Conservation (phyloP, 495 filamentous ascomycete genomes). For the Hypoxylon intermedium region DNA sequence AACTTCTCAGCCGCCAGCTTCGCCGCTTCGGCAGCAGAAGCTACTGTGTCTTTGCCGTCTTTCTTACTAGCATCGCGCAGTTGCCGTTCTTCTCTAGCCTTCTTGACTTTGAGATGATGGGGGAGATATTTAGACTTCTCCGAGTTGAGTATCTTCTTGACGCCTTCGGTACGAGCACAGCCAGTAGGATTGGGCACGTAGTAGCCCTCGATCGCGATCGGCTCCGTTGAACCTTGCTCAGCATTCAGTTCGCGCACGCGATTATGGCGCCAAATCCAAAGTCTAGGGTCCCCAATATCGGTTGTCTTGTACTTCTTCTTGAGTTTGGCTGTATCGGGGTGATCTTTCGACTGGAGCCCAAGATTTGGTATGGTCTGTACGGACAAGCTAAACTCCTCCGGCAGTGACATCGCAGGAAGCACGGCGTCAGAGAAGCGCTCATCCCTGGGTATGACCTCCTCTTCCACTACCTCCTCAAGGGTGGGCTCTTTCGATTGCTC, state of each 20-base stretch:
- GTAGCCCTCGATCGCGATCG: conserved; percentile 77
- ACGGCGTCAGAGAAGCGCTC: conserved; percentile 42
- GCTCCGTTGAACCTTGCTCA: conserved; percentile 45
- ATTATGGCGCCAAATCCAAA: conserved; percentile 92
- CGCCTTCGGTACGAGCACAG: conserved; percentile 87
- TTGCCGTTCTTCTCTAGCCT: conserved; percentile 85
- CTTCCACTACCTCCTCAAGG: conserved; percentile 14
- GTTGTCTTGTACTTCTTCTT: conserved; percentile 72
- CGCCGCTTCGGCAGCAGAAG: conserved; percentile 71
- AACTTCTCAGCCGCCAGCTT: conserved; percentile 80
- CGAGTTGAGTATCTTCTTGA: conserved; percentile 90
- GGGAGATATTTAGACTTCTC: conserved; percentile 99
- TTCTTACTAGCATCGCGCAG: conserved; percentile 73
- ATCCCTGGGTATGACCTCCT: conserved; percentile 29
- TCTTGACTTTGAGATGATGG: conserved; percentile 94
- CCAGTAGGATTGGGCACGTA: conserved; percentile 87
- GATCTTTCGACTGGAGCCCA: conserved; percentile 68
- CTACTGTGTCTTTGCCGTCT: conserved; percentile 68
- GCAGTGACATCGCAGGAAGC: conserved; percentile 35
- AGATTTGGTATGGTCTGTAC: conserved; percentile 35
- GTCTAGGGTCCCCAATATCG: conserved; percentile 68
- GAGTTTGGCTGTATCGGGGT: conserved; percentile 79
- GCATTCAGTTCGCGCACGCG: conserved; percentile 85
- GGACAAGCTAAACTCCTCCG: conserved; percentile 34
- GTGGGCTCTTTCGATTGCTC: conserved; percentile 15